Evolutionary conservation across 2,329 filamentous ascomycete genomes (phyloP), one percentile per base, ranked within the genome.

Genomic region (Fusarium veterinarium): DNA sequence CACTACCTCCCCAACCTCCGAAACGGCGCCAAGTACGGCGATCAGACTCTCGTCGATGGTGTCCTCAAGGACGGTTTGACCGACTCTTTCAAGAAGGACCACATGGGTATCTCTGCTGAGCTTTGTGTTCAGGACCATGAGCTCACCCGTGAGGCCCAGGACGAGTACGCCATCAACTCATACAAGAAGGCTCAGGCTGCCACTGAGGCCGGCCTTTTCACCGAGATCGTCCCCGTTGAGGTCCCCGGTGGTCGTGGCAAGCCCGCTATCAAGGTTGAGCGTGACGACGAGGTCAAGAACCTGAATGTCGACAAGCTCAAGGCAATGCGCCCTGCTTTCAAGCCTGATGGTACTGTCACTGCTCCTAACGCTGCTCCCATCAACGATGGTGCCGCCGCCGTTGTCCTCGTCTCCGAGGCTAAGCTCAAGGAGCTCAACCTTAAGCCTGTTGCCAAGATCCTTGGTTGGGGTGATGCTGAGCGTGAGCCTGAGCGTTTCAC

Each of bases 251-350:
- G 93, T 78, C 92, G 95, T 76, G 95, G 95, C 81, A 99, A 98
- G 90, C 95, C 95, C 72, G 86, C 91, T 65, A 86, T 95, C 75
- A 90, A 89, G 72, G 87, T 99, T 64, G 91, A 94, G 78, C 91
- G 91, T 77, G 96, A 99, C 80, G 96, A 99, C 76, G 96, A 98
- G 87, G 93, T 95, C 79, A 97, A 97, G 89, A 98, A 98, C 86
- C 90, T 95, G 71, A 95, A 95, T 84, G 85, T 90, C 69, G 92
- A 93, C 74, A 96, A 95, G 86, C 91, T 97, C 74, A 92, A 92
- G 80, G 87, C 90, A 60, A 95, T 98, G 84, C 95, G 94, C 82
- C 93, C 93, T 56, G 93, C 91, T 69, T 95, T 95, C 86, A 90
- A 92, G 79, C 86, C 94, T 64, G 92, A 91, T 80, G 96, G 95